These are phyloP conservation scores for Oxyria digyna DNA, from an alignment of 148 eudicot species.

Conservation along the genomic window DNA sequence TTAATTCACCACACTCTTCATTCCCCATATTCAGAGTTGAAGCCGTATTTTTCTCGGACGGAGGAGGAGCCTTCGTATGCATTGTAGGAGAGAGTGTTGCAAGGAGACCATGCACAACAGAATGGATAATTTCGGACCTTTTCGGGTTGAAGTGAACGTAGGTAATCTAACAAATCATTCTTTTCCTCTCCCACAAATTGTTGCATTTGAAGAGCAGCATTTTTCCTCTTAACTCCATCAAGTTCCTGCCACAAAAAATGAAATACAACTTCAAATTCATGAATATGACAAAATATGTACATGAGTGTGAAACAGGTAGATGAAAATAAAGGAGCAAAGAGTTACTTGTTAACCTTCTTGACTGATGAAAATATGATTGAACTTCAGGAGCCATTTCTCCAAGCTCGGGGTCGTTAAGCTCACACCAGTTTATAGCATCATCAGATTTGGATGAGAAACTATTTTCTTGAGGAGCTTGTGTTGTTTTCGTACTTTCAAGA, in stretches of 20 bases:
- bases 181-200: constrained; percentile 98
- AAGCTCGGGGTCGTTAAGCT: constrained; percentile 37
- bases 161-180: constrained; percentile 85
- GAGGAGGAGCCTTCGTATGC: constrained; percentile 77
- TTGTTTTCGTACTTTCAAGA: constrained; percentile 31
- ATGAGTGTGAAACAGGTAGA: neutral
- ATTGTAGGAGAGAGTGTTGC: constrained; percentile 94
- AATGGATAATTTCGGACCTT: constrained; percentile 73
- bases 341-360: constrained; percentile 48
- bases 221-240: constrained; percentile 77
- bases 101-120: constrained; percentile 87
- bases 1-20: constrained; percentile 62
- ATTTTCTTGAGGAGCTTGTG: constrained; percentile 22
- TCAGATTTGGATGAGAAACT: constrained; percentile 24
- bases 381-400: constrained; percentile 67
- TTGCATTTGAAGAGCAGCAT: constrained; percentile 95
- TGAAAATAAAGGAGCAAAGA: neutral
- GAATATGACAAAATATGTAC: neutral
- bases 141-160: constrained; percentile 88
- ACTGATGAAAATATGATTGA: constrained; percentile 54
- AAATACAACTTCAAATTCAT: too few relatives aligned
- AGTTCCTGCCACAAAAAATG: constrained; percentile 39
- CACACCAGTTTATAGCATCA: constrained; percentile 24
- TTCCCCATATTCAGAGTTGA: constrained; percentile 39
- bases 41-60: constrained; percentile 41